phyloP scores from a whole-genome alignment of 2,329 filamentous ascomycete species.

The Hysterium pulicare region DNA sequence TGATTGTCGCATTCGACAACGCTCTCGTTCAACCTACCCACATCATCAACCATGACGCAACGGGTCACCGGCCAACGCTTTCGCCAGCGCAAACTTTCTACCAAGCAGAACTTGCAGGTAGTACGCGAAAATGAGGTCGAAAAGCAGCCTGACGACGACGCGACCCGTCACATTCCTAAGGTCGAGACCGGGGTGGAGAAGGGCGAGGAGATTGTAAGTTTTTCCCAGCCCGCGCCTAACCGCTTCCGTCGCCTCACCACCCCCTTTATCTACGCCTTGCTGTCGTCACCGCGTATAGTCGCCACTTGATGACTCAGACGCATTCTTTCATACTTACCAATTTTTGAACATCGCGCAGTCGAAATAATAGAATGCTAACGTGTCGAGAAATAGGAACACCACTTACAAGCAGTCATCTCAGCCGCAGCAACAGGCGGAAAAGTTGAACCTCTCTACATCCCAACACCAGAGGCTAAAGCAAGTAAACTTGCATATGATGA shows the following conservation, averaged over 20 bases:
- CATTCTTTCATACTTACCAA: not conserved
- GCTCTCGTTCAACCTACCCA: not conserved
- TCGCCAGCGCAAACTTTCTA: conserved; percentile 85
- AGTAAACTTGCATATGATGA: conserved; percentile 78
- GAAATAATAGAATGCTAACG: too few relatives aligned
- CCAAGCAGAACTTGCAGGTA: conserved; percentile 83
- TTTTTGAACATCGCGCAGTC: too few relatives aligned
- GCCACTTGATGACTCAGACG: not conserved
- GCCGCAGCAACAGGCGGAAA: conserved; percentile 59
- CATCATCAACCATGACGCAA: conserved; percentile 31
- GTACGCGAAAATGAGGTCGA: conserved; percentile 90
- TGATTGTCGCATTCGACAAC: not conserved
- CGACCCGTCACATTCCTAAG: conserved; percentile 74
- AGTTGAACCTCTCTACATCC: conserved; percentile 63
- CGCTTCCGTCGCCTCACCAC: conserved; percentile 32
- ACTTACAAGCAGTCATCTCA: conserved; percentile 82
- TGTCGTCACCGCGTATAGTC: not conserved
- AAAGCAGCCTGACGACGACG: conserved; percentile 76
- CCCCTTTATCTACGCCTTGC: not conserved
- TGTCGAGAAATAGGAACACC: conserved; percentile 70
- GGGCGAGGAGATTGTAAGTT: conserved; percentile 91
- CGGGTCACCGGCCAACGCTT: conserved; percentile 55
- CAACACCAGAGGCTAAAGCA: conserved; percentile 62
- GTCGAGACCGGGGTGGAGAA: conserved; percentile 97
- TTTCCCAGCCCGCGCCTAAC: conserved; percentile 27